A percentile compares a stretch with the other conserved stretches of the same genome.
Evolutionary conservation across 768 basidiomycete species (phyloP).

Genomic region (Suillus subluteus): DNA sequence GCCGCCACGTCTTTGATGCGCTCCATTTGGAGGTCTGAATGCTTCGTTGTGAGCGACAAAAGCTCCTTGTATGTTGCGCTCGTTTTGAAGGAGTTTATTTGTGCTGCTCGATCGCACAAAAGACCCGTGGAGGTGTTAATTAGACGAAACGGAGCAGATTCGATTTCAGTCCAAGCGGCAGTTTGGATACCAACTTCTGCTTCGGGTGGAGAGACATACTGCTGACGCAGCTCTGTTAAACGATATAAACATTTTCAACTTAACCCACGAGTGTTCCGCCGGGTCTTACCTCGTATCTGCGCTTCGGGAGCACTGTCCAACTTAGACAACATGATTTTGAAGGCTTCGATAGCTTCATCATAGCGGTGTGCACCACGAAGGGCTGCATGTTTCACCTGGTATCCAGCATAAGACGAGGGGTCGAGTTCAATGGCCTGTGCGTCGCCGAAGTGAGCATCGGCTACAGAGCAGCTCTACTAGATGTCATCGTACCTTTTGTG

Average conservation of each 20-base stretch:
- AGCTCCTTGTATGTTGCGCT: neutral
- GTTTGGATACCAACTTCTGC: neutral
- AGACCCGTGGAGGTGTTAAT: neutral
- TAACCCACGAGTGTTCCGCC: neutral
- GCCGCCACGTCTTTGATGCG: neutral
- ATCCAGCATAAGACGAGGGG: neutral
- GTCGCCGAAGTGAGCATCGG: neutral
- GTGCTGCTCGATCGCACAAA: neutral
- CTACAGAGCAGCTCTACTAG: neutral
- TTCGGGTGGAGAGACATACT: neutral
- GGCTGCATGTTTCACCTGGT: neutral
- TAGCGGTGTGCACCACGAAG: neutral
- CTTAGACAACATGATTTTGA: neutral
- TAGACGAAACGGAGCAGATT: neutral
- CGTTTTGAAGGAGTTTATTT: neutral
- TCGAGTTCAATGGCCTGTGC: neutral
- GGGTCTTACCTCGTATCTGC: neutral
- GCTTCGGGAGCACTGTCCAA: neutral
- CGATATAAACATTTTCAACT: neutral
- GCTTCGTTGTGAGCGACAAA: neutral
- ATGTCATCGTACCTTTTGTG: neutral
- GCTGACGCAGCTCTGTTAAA: neutral
- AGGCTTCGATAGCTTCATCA: neutral
- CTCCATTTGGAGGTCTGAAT: neutral
- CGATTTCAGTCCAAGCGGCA: neutral